Percentiles rank a stretch among this genome's conserved stretches.
phyloP scores from a whole-genome alignment of 163 green algal species.

The Scenedesmus sp. region DNA sequence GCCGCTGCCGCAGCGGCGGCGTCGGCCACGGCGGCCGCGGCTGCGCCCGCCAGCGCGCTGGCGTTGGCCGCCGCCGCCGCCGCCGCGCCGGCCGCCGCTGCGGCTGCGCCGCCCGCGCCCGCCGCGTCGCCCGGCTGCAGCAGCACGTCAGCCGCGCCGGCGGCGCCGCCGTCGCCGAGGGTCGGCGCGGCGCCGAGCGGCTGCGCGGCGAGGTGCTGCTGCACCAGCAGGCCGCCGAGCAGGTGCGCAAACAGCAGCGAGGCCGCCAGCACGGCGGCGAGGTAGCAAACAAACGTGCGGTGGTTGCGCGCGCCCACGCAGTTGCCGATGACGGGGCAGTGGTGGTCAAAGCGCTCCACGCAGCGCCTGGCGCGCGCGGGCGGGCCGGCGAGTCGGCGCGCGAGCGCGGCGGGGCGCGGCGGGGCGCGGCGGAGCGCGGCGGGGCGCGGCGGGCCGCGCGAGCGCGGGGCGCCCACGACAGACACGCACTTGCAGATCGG shows the following conservation, averaged over 20 bases:
- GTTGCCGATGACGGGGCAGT: slow-evolving; percentile 74
- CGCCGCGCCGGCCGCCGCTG: neutral
- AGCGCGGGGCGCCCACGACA: neutral
- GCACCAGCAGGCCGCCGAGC: slow-evolving; percentile 37
- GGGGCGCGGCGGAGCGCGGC: neutral
- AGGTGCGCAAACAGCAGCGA: slow-evolving; percentile 67
- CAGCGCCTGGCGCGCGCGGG: slow-evolving; percentile 63
- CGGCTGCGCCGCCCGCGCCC: neutral
- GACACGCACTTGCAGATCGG: slow-evolving; percentile 48
- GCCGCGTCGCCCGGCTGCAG: neutral
- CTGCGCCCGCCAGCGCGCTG: too few species aligned
- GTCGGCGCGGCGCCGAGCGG: neutral
- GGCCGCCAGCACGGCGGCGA: slow-evolving; percentile 56
- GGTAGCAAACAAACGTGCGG: slow-evolving; percentile 67
- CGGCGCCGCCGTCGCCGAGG: neutral
- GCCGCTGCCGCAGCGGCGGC: neutral
- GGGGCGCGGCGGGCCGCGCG: neutral
- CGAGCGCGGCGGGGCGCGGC: neutral
- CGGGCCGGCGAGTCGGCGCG: neutral
- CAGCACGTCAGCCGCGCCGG: neutral
- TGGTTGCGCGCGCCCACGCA: slow-evolving; percentile 83
- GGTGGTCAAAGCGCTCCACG: slow-evolving; percentile 70
- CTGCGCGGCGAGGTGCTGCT: slow-evolving; percentile 16
- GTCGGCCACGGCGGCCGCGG: slow-evolving; percentile 1
- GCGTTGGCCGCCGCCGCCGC: neutral